Evolutionary conservation across 2,329 filamentous ascomycete genomes (phyloP).

Genomic region (Nothomitra cinnamomea): DNA sequence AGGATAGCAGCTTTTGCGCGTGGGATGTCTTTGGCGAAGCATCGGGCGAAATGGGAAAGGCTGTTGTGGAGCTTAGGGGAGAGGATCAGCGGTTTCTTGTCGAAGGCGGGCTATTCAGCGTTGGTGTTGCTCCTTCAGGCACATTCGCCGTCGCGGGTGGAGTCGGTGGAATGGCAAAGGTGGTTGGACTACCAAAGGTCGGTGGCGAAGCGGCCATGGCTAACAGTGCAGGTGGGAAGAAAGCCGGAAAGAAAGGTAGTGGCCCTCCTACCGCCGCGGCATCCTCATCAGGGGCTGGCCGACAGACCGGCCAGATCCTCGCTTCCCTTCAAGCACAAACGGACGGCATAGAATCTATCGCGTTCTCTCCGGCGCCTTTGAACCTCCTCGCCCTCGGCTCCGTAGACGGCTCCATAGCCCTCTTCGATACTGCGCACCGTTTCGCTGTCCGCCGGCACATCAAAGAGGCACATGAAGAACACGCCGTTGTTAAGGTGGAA

Average conservation of each 20-base stretch:
- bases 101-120: conserved; percentile 77
- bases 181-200: conserved; percentile 65
- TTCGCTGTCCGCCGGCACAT: conserved; percentile 80
- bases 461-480: conserved; percentile 67
- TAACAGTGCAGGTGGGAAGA: conserved; percentile 33
- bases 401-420: conserved; percentile 53
- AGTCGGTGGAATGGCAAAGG: conserved; percentile 67
- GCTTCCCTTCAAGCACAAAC: conserved; percentile 67
- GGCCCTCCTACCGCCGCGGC: conserved; percentile 22
- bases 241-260: conserved; percentile 26
- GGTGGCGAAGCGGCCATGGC: conserved; percentile 22
- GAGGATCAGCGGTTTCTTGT: conserved; percentile 82
- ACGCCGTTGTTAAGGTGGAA: conserved; percentile 81
- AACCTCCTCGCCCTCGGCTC: conserved; percentile 45
- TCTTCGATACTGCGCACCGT: conserved; percentile 73
- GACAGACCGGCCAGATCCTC: conserved; percentile 55
- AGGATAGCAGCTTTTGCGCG: conserved; percentile 77
- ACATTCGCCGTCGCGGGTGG: conserved; percentile 74
- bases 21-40: conserved; percentile 82
- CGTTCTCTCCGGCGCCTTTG: conserved; percentile 39
- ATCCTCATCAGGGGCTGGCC: conserved; percentile 24
- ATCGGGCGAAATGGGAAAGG: conserved; percentile 43
- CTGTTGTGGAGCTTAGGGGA: conserved; percentile 60
- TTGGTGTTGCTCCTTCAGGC: conserved; percentile 67
- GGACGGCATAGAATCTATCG: conserved; percentile 62